Evolutionary conservation across 2,329 filamentous ascomycete genomes (phyloP).

Genomic region (Diplodia intermedia): DNA sequence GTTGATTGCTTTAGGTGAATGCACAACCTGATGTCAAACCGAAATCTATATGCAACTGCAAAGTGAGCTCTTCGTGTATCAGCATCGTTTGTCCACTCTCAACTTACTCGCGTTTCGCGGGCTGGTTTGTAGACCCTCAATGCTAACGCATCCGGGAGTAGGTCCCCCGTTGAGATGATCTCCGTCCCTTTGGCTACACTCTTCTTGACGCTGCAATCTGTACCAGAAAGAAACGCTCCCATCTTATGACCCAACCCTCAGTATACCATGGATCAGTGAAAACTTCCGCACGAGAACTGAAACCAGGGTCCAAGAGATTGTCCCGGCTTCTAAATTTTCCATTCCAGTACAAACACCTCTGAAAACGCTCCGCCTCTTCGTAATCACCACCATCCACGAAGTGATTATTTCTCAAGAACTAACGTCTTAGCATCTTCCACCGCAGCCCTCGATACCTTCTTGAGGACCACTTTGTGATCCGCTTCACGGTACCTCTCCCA

Average conservation of each 20-base stretch:
- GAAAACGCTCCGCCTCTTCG: background rate
- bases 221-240: background rate
- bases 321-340: slow-evolving; percentile 3
- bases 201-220: too few species aligned
- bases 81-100: too few species aligned
- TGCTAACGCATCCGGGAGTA: too few species aligned
- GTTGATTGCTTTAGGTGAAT: too few species aligned
- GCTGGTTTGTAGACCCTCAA: too few species aligned
- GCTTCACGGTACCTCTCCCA: slow-evolving; percentile 89
- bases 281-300: background rate
- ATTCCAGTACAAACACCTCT: background rate
- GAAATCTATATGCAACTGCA: too few species aligned
- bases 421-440: slow-evolving; percentile 71
- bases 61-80: too few species aligned
- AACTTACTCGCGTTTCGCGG: too few species aligned
- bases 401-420: slow-evolving; percentile 43
- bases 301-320: background rate
- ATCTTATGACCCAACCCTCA: background rate
- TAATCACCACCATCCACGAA: background rate
- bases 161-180: too few species aligned
- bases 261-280: too few species aligned
- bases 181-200: too few species aligned
- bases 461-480: slow-evolving; percentile 82
- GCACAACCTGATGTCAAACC: too few species aligned
- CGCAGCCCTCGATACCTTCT: slow-evolving; percentile 81